Percentiles rank a stretch among this genome's conserved stretches.
Evolutionary conservation across 1,284 basidiomycete genomes (phyloP).

Genomic region (Coniferiporia sulphurascens): DNA sequence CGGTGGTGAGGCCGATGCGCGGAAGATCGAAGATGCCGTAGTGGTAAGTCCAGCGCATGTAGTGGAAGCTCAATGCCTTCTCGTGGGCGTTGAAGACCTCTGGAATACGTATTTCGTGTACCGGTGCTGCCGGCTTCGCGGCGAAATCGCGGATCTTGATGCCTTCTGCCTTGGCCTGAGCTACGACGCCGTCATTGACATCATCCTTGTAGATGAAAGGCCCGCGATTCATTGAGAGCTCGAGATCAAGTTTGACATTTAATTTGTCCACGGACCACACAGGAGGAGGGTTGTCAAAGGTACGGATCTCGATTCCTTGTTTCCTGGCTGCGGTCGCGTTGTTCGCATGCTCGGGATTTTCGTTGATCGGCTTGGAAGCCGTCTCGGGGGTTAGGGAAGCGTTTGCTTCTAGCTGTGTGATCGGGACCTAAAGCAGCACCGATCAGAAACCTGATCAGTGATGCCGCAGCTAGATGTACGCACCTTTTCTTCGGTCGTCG

Average conservation of each 20-base stretch:
- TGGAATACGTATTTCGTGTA: neutral
- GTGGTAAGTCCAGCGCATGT: neutral
- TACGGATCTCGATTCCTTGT: neutral
- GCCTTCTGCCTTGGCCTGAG: neutral
- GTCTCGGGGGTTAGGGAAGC: neutral
- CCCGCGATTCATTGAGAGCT: neutral
- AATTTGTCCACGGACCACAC: neutral
- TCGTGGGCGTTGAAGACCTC: neutral
- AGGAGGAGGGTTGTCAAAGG: neutral
- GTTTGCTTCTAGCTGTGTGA: neutral
- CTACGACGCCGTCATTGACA: neutral
- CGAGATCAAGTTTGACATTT: neutral
- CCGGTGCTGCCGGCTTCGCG: too few relatives aligned
- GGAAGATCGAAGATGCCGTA: constrained; percentile 8
- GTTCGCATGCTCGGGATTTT: neutral
- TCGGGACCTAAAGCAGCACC: too few relatives aligned
- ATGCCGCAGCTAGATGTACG: neutral
- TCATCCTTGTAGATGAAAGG: neutral
- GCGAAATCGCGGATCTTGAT: neutral
- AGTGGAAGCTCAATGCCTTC: neutral
- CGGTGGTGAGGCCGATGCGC: neutral
- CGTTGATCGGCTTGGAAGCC: neutral
- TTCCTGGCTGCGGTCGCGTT: neutral
- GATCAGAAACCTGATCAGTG: neutral
- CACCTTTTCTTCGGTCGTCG: neutral